Conservation (phyloP, 2,329 filamentous ascomycete genomes). For the Fusarium cicatricum region DNA sequence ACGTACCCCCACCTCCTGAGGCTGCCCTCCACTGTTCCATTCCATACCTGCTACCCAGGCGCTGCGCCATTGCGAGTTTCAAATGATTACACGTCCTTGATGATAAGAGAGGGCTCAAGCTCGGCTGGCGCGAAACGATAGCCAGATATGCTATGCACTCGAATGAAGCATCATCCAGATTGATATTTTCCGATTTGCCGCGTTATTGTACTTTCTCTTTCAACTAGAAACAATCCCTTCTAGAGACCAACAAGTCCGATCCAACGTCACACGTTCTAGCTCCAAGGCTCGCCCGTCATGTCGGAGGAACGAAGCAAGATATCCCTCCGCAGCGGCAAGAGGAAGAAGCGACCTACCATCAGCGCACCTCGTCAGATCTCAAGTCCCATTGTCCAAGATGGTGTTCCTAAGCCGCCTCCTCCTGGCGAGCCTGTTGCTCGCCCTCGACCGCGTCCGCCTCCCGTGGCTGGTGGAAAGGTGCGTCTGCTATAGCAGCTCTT, state of each 20-base stretch:
- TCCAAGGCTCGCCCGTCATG: conserved; percentile 52
- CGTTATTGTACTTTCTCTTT: neutral
- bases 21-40: neutral
- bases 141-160: conserved; percentile 17
- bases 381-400: conserved; percentile 64
- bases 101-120: conserved; percentile 18
- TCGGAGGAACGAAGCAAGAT: conserved; percentile 69
- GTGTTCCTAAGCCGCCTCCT: conserved; percentile 42
- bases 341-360: conserved; percentile 68
- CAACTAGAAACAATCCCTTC: neutral
- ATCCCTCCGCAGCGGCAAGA: conserved; percentile 69
- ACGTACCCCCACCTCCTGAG: conserved; percentile 38
- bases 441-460: conserved; percentile 57
- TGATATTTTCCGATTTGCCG: neutral
- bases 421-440: conserved; percentile 45
- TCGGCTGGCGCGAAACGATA: no score
- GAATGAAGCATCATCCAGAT: conserved; percentile 9
- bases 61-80: conserved; percentile 2
- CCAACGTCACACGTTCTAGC: neutral
- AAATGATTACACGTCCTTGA: conserved; percentile 28
- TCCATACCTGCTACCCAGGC: conserved; percentile 7
- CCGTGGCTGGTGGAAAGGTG: conserved; percentile 65
- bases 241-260: neutral
- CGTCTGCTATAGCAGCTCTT: conserved; percentile 20
- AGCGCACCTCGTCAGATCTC: conserved; percentile 71